These are phyloP conservation scores for Xanthoconium purpureum DNA, from an alignment of 768 basidiomycete genomes.

Conservation along the genomic window DNA sequence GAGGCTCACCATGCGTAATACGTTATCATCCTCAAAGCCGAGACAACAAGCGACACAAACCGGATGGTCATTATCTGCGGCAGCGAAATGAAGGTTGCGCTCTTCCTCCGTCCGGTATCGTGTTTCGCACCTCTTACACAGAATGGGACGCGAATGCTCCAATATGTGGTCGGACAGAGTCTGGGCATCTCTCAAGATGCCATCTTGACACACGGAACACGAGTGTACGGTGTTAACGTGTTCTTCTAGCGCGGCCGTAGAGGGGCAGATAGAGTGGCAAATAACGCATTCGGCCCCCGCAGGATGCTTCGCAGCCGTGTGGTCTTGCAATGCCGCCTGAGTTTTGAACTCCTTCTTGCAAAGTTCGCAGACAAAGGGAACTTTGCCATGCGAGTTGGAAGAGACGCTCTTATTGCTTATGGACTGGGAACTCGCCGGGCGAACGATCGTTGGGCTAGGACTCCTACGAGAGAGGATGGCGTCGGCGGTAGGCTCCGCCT, in stretches of 20 bases:
- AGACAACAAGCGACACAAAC: constrained; percentile 32
- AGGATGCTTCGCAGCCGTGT: constrained; percentile 25
- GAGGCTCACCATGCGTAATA: constrained; percentile 29
- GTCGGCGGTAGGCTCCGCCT: constrained; percentile 5
- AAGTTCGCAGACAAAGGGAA: constrained; percentile 12
- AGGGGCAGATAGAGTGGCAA: constrained; percentile 23
- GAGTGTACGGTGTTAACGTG: constrained; percentile 29
- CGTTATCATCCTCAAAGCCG: constrained; percentile 36
- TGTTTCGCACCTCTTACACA: constrained; percentile 30
- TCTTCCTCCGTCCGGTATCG: constrained; percentile 37
- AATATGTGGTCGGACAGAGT: constrained; percentile 29
- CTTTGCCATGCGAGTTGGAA: constrained; percentile 5
- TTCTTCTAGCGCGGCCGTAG: constrained; percentile 21
- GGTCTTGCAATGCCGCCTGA: constrained; percentile 23
- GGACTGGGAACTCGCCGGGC: constrained; percentile 20
- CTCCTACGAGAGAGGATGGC: constrained; percentile 6
- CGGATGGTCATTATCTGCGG: constrained; percentile 37
- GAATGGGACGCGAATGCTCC: constrained; percentile 27
- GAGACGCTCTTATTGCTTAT: constrained; percentile 3
- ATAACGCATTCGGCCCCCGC: constrained; percentile 21
- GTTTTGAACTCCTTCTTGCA: constrained; percentile 24
- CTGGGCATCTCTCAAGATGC: constrained; percentile 26
- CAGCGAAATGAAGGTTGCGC: constrained; percentile 36
- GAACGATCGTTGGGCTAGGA: constrained; percentile 13
- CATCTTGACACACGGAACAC: constrained; percentile 27